Conservation (phyloP, 202 grass and related monocot species). For the Elaeis oleifera region DNA sequence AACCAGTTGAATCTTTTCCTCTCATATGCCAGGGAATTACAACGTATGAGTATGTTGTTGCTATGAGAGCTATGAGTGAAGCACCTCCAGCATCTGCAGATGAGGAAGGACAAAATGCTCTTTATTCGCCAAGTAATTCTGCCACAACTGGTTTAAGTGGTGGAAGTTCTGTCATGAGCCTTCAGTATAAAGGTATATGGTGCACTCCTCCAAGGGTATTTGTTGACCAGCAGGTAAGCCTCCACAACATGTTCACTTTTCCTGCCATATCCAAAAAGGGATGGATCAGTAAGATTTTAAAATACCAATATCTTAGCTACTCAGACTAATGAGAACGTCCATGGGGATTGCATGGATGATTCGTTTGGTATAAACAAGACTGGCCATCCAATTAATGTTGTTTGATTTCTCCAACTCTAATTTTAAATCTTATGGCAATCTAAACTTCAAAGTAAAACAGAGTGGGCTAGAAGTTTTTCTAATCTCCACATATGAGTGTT, state of each 20-base stretch:
- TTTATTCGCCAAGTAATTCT: slow-evolving; percentile 93
- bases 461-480: too few relatives aligned
- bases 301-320: too few relatives aligned
- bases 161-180: slow-evolving; percentile 75
- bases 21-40: slow-evolving; percentile 61
- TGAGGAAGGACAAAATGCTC: slow-evolving; percentile 70
- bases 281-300: too few relatives aligned
- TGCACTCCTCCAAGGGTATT: slow-evolving; percentile 98
- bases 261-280: background rate
- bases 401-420: too few relatives aligned
- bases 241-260: background rate
- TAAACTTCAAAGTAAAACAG: too few relatives aligned
- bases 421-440: too few relatives aligned
- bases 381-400: too few relatives aligned
- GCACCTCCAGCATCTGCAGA: slow-evolving; percentile 55
- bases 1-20: slow-evolving; percentile 12
- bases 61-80: slow-evolving; percentile 98
- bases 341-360: too few relatives aligned
- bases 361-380: too few relatives aligned
- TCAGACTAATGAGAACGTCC: too few relatives aligned
- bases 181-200: slow-evolving; percentile 95
- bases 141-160: slow-evolving; percentile 86
- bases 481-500: too few relatives aligned
- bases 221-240: slow-evolving; percentile 75
- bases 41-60: slow-evolving; percentile 96